Evolutionary conservation across 805 yeast species (phyloP).

Genomic region (Clavispora vitiphila): DNA sequence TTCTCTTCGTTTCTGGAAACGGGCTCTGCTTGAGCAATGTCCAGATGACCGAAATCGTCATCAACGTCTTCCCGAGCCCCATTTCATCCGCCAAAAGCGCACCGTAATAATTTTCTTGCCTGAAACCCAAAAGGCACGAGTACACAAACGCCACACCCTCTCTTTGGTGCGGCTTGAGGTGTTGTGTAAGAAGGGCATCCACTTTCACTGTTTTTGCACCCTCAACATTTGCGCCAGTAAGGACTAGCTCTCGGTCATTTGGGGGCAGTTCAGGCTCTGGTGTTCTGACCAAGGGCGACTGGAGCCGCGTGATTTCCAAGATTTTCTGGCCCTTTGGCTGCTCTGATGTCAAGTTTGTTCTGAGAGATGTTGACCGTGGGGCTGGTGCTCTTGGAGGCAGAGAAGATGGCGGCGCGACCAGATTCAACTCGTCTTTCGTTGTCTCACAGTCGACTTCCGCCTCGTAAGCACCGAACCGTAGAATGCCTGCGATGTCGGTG

Average conservation of each 20-base stretch:
- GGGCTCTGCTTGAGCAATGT: slow-evolving; percentile 72
- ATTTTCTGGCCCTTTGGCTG: no score
- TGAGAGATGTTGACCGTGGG: neutral
- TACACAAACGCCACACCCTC: slow-evolving; percentile 82
- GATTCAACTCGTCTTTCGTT: slow-evolving; percentile 3
- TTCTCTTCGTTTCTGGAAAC: slow-evolving; percentile 20
- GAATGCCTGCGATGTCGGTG: slow-evolving; percentile 20
- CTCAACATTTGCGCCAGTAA: neutral
- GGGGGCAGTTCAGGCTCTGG: neutral
- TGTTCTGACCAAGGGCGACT: neutral
- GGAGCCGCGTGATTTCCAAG: neutral
- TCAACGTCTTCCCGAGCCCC: slow-evolving; percentile 88
- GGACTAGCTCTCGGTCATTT: neutral
- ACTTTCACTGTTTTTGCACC: slow-evolving; percentile 39
- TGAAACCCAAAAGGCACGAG: slow-evolving; percentile 73
- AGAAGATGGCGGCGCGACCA: neutral
- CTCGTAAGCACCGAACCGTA: slow-evolving; percentile 56
- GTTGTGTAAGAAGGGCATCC: slow-evolving; percentile 50
- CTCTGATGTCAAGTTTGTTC: no score
- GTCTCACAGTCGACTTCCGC: slow-evolving; percentile 46
- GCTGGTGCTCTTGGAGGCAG: neutral
- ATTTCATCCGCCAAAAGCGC: slow-evolving; percentile 92
- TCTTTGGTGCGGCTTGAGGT: slow-evolving; percentile 77
- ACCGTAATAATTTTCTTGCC: slow-evolving; percentile 51
- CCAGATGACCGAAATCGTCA: slow-evolving; percentile 81